These are phyloP conservation scores for Rostrohypoxylon terebratum DNA, from an alignment of 495 filamentous ascomycete species.

Conservation along the genomic window DNA sequence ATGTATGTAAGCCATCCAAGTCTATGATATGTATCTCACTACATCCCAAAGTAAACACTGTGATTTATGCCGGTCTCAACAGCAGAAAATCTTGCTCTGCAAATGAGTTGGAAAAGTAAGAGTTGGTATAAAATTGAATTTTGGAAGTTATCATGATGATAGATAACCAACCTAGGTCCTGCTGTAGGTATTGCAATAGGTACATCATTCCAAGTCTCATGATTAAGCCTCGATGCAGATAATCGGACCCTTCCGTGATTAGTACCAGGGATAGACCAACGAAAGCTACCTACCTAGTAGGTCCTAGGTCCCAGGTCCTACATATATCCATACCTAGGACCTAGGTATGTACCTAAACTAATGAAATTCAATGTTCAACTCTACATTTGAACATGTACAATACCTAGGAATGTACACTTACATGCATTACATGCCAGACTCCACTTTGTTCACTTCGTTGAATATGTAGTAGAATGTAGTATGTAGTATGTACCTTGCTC, in stretches of 20 bases:
- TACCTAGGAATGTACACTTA: slow-evolving; percentile 1
- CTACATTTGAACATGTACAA: slow-evolving; percentile 15
- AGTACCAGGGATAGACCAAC: slow-evolving; percentile 22
- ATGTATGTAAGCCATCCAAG: not conserved
- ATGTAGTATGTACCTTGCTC: not conserved
- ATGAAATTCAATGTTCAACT: slow-evolving; percentile 18
- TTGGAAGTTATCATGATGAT: slow-evolving; percentile 6
- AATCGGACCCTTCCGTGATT: slow-evolving; percentile 41
- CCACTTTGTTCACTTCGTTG: slow-evolving; percentile 1
- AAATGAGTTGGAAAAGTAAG: not conserved
- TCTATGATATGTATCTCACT: slow-evolving; percentile 35
- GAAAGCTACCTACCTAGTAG: not conserved
- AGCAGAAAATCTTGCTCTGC: not conserved
- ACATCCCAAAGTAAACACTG: not conserved
- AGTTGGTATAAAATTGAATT: slow-evolving; percentile 9
- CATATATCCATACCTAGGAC: too few relatives aligned
- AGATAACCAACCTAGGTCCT: too few relatives aligned
- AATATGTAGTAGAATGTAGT: too few relatives aligned
- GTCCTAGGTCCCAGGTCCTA: too few relatives aligned
- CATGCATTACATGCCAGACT: not conserved
- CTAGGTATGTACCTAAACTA: slow-evolving; percentile 20
- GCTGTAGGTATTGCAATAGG: too few relatives aligned
- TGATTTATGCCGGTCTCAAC: not conserved
- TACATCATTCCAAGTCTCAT: slow-evolving; percentile 37
- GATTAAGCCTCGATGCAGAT: slow-evolving; percentile 45